Percentiles rank a stretch among this genome's conserved stretches.
Evolutionary conservation across 75 land plant species (phyloP).

Genomic region (Azolla pinnata): DNA sequence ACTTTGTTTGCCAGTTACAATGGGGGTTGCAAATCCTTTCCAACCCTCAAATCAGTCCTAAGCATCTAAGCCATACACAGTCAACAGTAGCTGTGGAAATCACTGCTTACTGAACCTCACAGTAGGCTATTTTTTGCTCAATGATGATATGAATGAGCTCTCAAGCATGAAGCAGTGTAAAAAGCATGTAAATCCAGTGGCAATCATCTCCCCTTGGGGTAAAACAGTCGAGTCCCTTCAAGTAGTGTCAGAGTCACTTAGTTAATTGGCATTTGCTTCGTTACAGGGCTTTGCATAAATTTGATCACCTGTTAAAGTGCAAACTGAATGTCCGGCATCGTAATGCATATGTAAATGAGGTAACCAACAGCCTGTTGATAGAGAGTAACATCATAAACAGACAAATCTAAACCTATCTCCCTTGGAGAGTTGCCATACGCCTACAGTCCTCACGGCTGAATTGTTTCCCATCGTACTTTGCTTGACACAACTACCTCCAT

Average conservation of each 20-base stretch:
- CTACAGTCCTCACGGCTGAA: constrained; percentile 1
- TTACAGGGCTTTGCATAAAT: constrained; percentile 10
- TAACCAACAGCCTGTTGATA: constrained; percentile 10
- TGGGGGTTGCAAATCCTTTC: not conserved
- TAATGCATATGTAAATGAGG: constrained; percentile 14
- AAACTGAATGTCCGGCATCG: constrained; percentile 23
- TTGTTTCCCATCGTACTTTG: not conserved
- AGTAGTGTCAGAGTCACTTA: constrained; percentile 8
- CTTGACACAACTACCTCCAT: not conserved
- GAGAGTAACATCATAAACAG: not conserved
- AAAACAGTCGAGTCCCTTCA: constrained; percentile 1
- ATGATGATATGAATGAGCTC: constrained; percentile 10
- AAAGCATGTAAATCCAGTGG: not conserved
- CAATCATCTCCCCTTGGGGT: not conserved
- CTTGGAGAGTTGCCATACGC: constrained; percentile 10
- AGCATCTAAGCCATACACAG: not conserved
- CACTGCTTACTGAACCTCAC: constrained; percentile 5
- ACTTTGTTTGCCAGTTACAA: constrained; percentile 9
- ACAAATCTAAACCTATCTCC: constrained; percentile 1
- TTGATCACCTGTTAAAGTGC: constrained; percentile 14
- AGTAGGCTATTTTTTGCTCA: constrained; percentile 6
- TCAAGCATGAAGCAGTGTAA: constrained; percentile 5
- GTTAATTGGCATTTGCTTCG: constrained; percentile 11
- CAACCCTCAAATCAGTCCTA: constrained; percentile 9
- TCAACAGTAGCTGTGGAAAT: constrained; percentile 4